Evolutionary conservation across 2,329 filamentous ascomycete genomes (phyloP).

Genomic region (Davidsoniella virescens): DNA sequence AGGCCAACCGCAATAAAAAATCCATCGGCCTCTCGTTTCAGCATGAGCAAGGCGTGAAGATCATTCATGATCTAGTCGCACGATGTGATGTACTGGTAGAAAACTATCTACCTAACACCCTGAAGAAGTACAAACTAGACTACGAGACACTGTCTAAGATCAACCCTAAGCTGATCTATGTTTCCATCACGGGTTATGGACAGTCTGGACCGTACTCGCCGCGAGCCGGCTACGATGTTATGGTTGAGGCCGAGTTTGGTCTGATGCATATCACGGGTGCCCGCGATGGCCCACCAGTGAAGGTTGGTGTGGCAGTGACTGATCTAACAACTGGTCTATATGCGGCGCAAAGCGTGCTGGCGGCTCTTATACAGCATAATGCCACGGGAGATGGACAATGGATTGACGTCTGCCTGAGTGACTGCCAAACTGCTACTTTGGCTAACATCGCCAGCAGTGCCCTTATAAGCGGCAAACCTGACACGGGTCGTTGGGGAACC

Average conservation of each 20-base stretch:
- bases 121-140: slow-evolving; percentile 85
- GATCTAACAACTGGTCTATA: slow-evolving; percentile 92
- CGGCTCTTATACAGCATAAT: slow-evolving; percentile 61
- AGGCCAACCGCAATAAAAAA: slow-evolving; percentile 97
- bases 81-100: slow-evolving; percentile 89
- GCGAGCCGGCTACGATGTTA: slow-evolving; percentile 91
- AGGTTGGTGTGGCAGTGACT: slow-evolving; percentile 93
- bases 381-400: slow-evolving; percentile 73
- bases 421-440: slow-evolving; percentile 87
- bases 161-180: slow-evolving; percentile 80
- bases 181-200: slow-evolving; percentile 92
- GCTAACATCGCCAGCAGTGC: slow-evolving; percentile 92
- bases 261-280: slow-evolving; percentile 96
- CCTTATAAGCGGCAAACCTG: slow-evolving; percentile 72
- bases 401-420: slow-evolving; percentile 78
- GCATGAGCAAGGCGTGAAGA: slow-evolving; percentile 63
- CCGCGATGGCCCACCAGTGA: slow-evolving; percentile 78
- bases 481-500: slow-evolving; percentile 86
- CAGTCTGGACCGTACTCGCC: slow-evolving; percentile 82
- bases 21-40: slow-evolving; percentile 86
- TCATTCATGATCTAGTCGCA: slow-evolving; percentile 69
- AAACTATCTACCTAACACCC: slow-evolving; percentile 80
- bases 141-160: slow-evolving; percentile 65
- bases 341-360: slow-evolving; percentile 90
- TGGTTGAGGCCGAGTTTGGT: slow-evolving; percentile 97